Conservation (phyloP, 2,329 filamentous ascomycete species). For the Monosporascus sp. region DNA sequence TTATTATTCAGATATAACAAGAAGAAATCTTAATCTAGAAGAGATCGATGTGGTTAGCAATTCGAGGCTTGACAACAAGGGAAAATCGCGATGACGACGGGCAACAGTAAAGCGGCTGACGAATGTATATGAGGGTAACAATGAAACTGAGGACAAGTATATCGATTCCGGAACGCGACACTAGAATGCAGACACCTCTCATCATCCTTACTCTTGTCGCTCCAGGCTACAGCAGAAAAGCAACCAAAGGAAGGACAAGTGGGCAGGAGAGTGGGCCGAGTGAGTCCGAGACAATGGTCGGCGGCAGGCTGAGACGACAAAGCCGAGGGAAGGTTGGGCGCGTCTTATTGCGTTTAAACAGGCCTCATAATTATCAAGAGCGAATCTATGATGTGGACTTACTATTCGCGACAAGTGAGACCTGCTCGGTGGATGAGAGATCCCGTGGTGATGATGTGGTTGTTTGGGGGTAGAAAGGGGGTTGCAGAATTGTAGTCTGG, state of each 20-base stretch:
- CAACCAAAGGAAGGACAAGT: constrained; percentile 22
- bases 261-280: constrained; percentile 15
- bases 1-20: constrained; percentile 20
- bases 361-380: background rate
- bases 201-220: constrained; percentile 5
- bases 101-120: background rate
- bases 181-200: background rate
- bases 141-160: background rate
- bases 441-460: constrained; percentile 24
- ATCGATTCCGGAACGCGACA: background rate
- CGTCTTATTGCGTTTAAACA: too few relatives aligned
- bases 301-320: background rate
- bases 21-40: constrained; percentile 7
- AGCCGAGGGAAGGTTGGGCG: background rate
- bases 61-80: background rate
- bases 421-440: constrained; percentile 32
- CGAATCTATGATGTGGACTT: constrained; percentile 14
- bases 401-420: constrained; percentile 29
- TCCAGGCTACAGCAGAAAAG: constrained; percentile 24
- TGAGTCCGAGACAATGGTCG: background rate
- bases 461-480: constrained; percentile 25
- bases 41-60: constrained; percentile 7
- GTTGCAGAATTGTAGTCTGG: constrained; percentile 1
- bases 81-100: background rate
- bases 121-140: background rate